A percentile compares a stretch with the other conserved stretches of the same genome.
phyloP scores from a whole-genome alignment of 2,329 filamentous ascomycete genomes.

The Plectosphaerella plurivora region DNA sequence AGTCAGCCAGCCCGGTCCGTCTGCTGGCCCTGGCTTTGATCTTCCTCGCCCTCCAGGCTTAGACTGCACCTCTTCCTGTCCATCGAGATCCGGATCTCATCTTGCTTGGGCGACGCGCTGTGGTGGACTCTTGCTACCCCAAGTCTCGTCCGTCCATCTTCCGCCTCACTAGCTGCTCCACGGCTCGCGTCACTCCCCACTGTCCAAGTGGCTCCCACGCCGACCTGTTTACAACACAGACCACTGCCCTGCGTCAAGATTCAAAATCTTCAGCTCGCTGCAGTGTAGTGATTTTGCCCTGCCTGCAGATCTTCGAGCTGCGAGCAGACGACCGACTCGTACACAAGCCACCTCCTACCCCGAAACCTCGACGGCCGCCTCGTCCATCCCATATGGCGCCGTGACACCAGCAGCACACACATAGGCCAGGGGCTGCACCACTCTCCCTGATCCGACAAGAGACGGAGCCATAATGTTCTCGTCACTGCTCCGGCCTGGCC shows the following conservation, averaged over 20 bases:
- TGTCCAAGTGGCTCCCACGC: not conserved
- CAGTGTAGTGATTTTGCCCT: not conserved
- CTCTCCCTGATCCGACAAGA: slow-evolving; percentile 3
- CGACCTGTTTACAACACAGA: not conserved
- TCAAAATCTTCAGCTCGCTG: slow-evolving; percentile 1
- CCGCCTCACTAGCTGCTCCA: not conserved
- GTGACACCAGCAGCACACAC: not conserved
- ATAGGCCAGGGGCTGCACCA: slow-evolving; percentile 1
- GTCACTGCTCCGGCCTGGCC: slow-evolving; percentile 12
- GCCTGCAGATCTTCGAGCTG: not conserved
- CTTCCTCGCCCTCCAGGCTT: not conserved
- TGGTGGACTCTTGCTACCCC: too few relatives aligned
- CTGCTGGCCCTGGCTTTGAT: not conserved
- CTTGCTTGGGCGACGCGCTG: not conserved
- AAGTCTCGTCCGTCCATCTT: too few relatives aligned
- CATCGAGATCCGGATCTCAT: not conserved
- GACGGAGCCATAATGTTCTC: slow-evolving; percentile 11
- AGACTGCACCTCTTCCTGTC: not conserved
- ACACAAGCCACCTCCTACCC: not conserved
- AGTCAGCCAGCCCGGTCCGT: not conserved
- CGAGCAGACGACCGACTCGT: not conserved
- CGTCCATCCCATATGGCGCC: not conserved
- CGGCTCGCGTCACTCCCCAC: not conserved
- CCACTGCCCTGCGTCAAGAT: not conserved
- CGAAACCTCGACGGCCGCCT: not conserved